phyloP scores from a whole-genome alignment of 2,329 filamentous ascomycete genomes.

The Cytospora leucostoma region DNA sequence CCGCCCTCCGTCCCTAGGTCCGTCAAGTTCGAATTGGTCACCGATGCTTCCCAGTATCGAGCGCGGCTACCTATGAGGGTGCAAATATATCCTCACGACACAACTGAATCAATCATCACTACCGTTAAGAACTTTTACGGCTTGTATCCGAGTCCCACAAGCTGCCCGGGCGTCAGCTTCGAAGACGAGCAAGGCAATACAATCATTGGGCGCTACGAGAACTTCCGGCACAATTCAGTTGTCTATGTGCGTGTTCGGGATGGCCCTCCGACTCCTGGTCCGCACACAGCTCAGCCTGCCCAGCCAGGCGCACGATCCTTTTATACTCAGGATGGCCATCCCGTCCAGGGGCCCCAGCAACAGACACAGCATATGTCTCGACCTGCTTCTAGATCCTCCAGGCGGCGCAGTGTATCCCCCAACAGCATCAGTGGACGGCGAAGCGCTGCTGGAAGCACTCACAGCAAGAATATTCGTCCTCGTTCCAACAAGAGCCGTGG shows the following conservation, averaged over 20 bases:
- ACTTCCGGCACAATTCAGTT: constrained; percentile 88
- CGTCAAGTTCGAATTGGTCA: constrained; percentile 77
- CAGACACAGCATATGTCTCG: constrained; percentile 65
- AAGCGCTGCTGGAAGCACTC: constrained; percentile 70
- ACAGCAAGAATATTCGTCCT: constrained; percentile 66
- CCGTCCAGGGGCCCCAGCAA: constrained; percentile 49
- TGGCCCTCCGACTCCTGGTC: constrained; percentile 49
- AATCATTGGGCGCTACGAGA: constrained; percentile 94
- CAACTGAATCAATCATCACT: constrained; percentile 94
- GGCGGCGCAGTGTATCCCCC: constrained; percentile 78
- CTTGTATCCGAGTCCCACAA: constrained; percentile 73
- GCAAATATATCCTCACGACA: constrained; percentile 93
- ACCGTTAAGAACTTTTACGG: constrained; percentile 99
- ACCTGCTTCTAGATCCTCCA: constrained; percentile 69
- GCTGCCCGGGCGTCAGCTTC: constrained; percentile 85
- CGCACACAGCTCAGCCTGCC: constrained; percentile 54
- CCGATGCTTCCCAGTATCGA: constrained; percentile 67
- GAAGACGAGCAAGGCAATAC: constrained; percentile 88
- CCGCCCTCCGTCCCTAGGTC: constrained; percentile 63
- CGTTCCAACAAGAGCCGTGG: constrained; percentile 70
- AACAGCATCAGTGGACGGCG: constrained; percentile 68
- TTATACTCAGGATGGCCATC: constrained; percentile 56
- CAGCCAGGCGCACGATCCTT: constrained; percentile 56
- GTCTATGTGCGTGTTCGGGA: constrained; percentile 89
- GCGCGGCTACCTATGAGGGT: constrained; percentile 82